Base-by-base conservation (phyloP, 352 stramenopile genomes). In the Saprolegnia diclina region DNA sequence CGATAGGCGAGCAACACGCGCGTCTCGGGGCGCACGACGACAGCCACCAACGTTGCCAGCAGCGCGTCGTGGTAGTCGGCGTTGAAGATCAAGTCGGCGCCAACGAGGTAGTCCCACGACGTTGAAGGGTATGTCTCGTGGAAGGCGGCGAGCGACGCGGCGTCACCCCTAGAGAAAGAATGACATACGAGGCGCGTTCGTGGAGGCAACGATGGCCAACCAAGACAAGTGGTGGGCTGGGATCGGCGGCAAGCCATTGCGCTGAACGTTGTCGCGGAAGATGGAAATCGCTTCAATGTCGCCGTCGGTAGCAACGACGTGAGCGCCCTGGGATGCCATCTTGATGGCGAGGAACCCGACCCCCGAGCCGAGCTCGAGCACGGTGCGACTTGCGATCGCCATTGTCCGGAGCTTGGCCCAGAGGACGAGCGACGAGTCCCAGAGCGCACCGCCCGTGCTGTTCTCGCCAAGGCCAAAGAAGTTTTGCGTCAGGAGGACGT, bases 351-450 rank as follows among this genome's bases (percentile, higher is more conserved):
- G 79, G 14, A 93, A 76, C 0, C 85, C 85, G 10, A 91, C 69
- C 0, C 85, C 85, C 40, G 82, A 91, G 22, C 85, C 85, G 14
- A 93, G 77, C 65, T 93, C 85, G 9, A 93, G 71, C 14, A 90
- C 82, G 56, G 66, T 66, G 69, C 89, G 85, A 24, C 54, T 56
- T 7, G 61, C 46, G 14, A 82, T 48, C 19, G 69, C 64, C 13
- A 80, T 72, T 5, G 64, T 61, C 22, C 73, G 63, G 13, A 93
- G 52, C 68, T 87, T 89, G 19, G 77, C 73, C n/a, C 79, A 89
- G 55, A 93, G 73, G 14, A 93, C 80, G 29, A 93, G 74, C 19
- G 81, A 88, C 63, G 83, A 91, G 73, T 93, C 85, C 85, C 85
- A 93, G 18, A 93, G 68, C 61, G 90, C 90, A 19, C 84, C 84